A percentile compares a stretch with the other conserved stretches of the same genome.
Evolutionary conservation across 192 early-diverging fungal genomes (phyloP).

Genomic region (Coemansia umbellata): DNA sequence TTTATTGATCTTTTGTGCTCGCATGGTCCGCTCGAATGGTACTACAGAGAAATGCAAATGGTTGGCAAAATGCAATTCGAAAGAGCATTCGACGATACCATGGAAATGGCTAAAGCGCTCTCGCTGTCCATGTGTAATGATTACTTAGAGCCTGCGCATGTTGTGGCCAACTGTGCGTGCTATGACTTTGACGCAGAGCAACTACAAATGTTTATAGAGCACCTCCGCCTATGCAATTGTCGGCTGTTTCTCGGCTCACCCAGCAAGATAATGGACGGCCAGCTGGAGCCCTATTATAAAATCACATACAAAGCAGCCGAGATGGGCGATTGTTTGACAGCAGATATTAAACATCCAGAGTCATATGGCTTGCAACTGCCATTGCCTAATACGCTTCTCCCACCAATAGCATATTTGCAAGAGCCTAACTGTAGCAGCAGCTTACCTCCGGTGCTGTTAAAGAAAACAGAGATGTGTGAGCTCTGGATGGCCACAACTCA

Average conservation of each 20-base stretch:
- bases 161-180: not conserved
- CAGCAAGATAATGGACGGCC: not conserved
- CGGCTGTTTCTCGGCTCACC: conserved; percentile 40
- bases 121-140: conserved; percentile 3
- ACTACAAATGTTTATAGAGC: not conserved
- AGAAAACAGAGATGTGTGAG: conserved; percentile 2
- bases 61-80: not conserved
- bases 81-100: not conserved
- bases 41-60: conserved; percentile 24
- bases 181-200: not conserved
- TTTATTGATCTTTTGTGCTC: conserved; percentile 11
- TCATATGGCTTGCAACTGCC: not conserved
- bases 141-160: conserved; percentile 3
- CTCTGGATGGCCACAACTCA: conserved; percentile 8
- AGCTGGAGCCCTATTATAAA: not conserved
- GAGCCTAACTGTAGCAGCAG: too few relatives aligned
- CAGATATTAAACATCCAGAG: not conserved
- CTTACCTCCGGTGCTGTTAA: conserved; percentile 5
- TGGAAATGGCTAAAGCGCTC: not conserved
- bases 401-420: not conserved
- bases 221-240: conserved; percentile 58
- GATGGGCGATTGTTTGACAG: conserved; percentile 74
- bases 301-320: conserved; percentile 56
- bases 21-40: conserved; percentile 14
- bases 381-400: conserved; percentile 16